phyloP scores from a whole-genome alignment of 331 rosid genomes.

The Pyrus hybrid region DNA sequence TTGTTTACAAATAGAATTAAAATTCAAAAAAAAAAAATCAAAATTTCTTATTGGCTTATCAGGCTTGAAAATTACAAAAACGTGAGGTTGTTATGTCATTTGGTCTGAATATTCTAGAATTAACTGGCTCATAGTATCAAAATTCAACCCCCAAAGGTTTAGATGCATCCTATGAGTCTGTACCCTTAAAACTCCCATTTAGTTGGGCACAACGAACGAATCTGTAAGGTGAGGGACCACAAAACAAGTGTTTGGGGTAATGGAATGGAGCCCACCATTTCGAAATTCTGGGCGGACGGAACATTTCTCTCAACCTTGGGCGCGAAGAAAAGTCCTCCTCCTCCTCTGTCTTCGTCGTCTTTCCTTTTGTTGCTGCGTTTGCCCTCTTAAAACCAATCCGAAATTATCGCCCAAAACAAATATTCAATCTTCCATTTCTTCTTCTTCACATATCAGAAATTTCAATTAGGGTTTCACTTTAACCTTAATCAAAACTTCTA shows the following conservation, averaged over 20 bases:
- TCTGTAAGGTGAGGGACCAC: neutral
- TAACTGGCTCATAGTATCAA: too few relatives aligned
- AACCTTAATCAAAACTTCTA: neutral
- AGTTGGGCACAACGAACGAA: too few relatives aligned
- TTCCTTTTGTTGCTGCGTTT: neutral
- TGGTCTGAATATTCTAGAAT: too few relatives aligned
- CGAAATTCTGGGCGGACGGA: neutral
- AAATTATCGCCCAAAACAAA: conserved; percentile 31
- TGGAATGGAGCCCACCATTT: neutral
- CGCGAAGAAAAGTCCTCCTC: conserved; percentile 5
- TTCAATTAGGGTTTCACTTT: neutral
- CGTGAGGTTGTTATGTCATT: too few relatives aligned
- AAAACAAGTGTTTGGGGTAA: neutral
- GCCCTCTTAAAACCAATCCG: conserved; percentile 11
- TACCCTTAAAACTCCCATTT: too few relatives aligned
- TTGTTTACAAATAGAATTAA: too few relatives aligned
- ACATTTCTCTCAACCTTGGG: neutral
- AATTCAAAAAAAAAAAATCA: too few relatives aligned
- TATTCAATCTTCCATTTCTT: neutral
- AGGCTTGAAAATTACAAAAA: too few relatives aligned
- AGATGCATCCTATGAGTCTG: too few relatives aligned
- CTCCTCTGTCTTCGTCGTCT: neutral
- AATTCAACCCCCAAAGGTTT: too few relatives aligned
- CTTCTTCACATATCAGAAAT: neutral
- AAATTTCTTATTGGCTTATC: too few relatives aligned